Conservation (phyloP, 768 basidiomycete genomes). For the Mycena pura region DNA sequence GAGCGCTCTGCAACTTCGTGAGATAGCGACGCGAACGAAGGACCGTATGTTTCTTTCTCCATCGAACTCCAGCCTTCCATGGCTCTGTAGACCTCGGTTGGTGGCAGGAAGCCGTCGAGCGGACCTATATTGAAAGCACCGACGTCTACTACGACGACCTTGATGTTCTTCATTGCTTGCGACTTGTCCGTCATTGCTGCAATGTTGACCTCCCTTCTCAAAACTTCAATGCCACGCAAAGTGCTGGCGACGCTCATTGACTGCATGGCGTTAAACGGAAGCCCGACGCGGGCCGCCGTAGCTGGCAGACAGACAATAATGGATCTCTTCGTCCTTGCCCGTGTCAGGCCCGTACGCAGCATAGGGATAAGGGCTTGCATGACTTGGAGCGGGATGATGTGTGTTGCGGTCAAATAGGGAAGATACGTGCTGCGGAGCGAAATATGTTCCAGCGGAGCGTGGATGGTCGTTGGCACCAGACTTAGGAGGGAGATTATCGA, state of each 20-base stretch:
- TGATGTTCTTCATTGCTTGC: constrained; percentile 69
- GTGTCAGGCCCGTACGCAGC: constrained; percentile 69
- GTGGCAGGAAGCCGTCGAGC: constrained; percentile 29
- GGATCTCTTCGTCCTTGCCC: constrained; percentile 57
- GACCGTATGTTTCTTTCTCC: constrained; percentile 75
- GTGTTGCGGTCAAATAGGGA: constrained; percentile 75
- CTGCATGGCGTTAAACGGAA: constrained; percentile 71
- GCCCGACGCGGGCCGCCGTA: constrained; percentile 71
- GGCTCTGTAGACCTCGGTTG: constrained; percentile 50
- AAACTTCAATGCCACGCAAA: constrained; percentile 72
- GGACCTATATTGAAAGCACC: constrained; percentile 57
- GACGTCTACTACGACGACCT: constrained; percentile 76
- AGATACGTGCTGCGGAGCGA: constrained; percentile 68
- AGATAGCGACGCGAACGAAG: constrained; percentile 64
- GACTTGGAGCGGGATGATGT: constrained; percentile 77
- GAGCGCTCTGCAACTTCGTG: constrained; percentile 33
- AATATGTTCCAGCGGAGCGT: constrained; percentile 75
- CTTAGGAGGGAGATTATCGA: constrained; percentile 81
- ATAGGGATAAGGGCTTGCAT: constrained; percentile 81
- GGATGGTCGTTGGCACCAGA: constrained; percentile 50
- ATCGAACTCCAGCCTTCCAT: constrained; percentile 79
- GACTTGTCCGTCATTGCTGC: constrained; percentile 61
- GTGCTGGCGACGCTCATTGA: constrained; percentile 82
- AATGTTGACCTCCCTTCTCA: constrained; percentile 73
- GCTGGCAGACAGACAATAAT: constrained; percentile 81